These are phyloP conservation scores for Arthrobotrys iridis DNA, from an alignment of 2,329 filamentous ascomycete species.

Conservation along the genomic window DNA sequence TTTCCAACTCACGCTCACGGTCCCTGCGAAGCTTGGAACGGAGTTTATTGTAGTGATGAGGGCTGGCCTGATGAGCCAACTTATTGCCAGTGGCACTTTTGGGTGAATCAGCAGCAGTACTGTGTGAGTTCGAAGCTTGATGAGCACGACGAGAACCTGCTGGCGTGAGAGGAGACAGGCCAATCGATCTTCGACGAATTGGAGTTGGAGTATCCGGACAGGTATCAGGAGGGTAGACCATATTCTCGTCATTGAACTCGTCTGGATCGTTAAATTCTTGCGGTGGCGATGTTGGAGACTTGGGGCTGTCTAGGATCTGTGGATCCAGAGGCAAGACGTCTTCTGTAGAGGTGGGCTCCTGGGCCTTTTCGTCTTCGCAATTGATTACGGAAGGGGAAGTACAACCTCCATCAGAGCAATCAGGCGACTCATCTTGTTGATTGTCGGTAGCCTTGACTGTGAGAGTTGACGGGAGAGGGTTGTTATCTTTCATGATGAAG, in stretches of 20 bases:
- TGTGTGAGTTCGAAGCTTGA: neutral
- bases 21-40: slow-evolving; percentile 41
- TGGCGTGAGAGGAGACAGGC: slow-evolving; percentile 25
- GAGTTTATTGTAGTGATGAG: slow-evolving; percentile 32
- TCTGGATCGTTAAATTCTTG: neutral
- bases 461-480: too few species aligned
- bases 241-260: neutral
- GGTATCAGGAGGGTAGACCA: neutral
- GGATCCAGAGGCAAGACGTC: neutral
- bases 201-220: slow-evolving; percentile 12
- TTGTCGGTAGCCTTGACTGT: too few species aligned
- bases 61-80: slow-evolving; percentile 12
- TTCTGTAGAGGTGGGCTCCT: too few species aligned
- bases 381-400: too few species aligned
- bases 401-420: too few species aligned
- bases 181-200: neutral
- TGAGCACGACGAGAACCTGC: slow-evolving; percentile 9
- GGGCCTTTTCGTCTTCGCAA: too few species aligned
- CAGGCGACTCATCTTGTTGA: too few species aligned
- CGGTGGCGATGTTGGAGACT: slow-evolving; percentile 11
- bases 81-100: slow-evolving; percentile 12
- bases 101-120: neutral
- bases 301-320: slow-evolving; percentile 1
- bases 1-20: slow-evolving; percentile 31
- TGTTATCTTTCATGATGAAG: too few species aligned